phyloP scores from a whole-genome alignment of 306 rosid species.

The Sesbania bispinosa region DNA sequence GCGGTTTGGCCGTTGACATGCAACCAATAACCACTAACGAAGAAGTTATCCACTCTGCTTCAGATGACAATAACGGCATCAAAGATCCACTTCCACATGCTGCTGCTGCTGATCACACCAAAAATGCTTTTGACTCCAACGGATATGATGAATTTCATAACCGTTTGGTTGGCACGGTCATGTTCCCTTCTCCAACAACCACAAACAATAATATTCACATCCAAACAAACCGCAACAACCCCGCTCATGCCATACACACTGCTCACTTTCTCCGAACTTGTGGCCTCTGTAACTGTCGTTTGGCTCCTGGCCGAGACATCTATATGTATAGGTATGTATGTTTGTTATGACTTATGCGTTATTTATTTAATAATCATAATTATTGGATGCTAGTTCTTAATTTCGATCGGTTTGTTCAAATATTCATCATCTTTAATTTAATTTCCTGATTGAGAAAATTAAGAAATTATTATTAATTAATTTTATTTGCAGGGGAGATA shows the following conservation, averaged over 20 bases:
- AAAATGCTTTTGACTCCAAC: background rate
- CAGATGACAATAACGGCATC: background rate
- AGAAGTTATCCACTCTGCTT: too few species aligned
- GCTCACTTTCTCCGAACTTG: conserved; percentile 70
- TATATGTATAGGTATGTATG: conserved; percentile 72
- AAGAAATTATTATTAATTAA: too few species aligned
- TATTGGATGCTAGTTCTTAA: too few species aligned
- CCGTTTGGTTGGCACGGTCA: background rate
- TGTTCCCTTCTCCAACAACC: conserved; percentile 39
- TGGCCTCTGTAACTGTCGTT: conserved; percentile 53
- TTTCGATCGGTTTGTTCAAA: too few species aligned
- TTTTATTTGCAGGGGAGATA: conserved; percentile 86
- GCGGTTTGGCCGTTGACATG: conserved; percentile 47
- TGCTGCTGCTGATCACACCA: background rate
- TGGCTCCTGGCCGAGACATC: conserved; percentile 76
- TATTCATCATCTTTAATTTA: too few species aligned
- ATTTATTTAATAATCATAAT: background rate
- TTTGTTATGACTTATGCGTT: background rate
- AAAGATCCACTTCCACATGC: conserved; percentile 21
- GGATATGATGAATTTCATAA: background rate
- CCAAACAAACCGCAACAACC: conserved; percentile 9
- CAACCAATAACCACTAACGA: background rate
- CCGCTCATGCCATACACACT: conserved; percentile 21
- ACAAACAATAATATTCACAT: background rate
- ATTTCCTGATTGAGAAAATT: too few species aligned